A percentile compares a stretch with the other conserved stretches of the same genome.
phyloP scores from a whole-genome alignment of 1,284 basidiomycete genomes.

The Porogramme epimiltina region DNA sequence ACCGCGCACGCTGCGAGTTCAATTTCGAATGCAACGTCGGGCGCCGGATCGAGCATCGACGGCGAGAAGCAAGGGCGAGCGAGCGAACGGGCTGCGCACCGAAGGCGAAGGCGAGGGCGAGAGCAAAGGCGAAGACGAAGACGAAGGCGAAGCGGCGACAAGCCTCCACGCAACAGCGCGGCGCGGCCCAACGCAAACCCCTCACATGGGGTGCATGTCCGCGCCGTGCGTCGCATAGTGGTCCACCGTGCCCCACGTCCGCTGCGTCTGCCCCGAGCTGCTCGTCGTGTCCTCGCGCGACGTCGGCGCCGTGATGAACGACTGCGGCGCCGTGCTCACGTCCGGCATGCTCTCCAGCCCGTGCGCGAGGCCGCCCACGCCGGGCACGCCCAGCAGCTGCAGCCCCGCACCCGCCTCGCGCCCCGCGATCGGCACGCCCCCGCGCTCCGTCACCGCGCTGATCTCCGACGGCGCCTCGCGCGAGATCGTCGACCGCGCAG shows the following conservation, averaged over 20 bases:
- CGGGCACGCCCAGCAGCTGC: slow-evolving; percentile 6
- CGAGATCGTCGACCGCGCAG: slow-evolving; percentile 26
- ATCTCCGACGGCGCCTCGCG: slow-evolving; percentile 22
- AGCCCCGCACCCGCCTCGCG: slow-evolving; percentile 2
- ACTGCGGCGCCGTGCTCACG: slow-evolving; percentile 66
- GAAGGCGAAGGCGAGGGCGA: neutral
- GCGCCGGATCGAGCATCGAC: too few relatives aligned
- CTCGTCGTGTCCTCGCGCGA: slow-evolving; percentile 53
- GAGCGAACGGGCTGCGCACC: too few relatives aligned
- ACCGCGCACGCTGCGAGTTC: neutral
- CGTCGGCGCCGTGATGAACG: slow-evolving; percentile 65
- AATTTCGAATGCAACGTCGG: neutral
- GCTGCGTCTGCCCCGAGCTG: slow-evolving; percentile 34
- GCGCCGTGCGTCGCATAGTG: slow-evolving; percentile 28
- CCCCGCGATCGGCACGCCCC: slow-evolving; percentile 28
- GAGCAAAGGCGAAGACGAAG: neutral
- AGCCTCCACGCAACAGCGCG: too few relatives aligned
- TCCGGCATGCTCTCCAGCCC: slow-evolving; percentile 47
- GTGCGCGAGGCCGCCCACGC: neutral
- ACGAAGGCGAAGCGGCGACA: too few relatives aligned
- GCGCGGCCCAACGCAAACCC: too few relatives aligned
- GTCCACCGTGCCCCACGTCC: slow-evolving; percentile 40
- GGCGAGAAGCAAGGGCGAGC: too few relatives aligned
- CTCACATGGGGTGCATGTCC: slow-evolving; percentile 29
- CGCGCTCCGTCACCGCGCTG: slow-evolving; percentile 23